A percentile compares a stretch with the other conserved stretches of the same genome.
phyloP scores from a whole-genome alignment of 148 eudicot species.

The Vaccinium myrtillus region DNA sequence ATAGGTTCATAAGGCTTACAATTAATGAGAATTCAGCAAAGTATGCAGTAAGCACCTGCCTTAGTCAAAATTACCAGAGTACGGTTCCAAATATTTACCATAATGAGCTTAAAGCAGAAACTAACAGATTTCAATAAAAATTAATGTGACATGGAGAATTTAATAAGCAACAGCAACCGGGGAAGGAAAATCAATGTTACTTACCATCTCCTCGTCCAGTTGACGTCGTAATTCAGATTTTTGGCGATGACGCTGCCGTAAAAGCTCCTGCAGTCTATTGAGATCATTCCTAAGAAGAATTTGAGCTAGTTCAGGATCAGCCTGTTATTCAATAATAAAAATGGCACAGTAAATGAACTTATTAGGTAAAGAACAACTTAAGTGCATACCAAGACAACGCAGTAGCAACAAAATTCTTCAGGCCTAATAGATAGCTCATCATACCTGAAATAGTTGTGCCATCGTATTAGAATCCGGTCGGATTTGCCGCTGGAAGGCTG shows the following conservation, averaged over 20 bases:
- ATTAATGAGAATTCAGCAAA: neutral
- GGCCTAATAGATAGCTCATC: neutral
- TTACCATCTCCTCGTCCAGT: constrained; percentile 72
- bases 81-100: neutral
- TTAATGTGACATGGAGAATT: neutral
- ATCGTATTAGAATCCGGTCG: constrained; percentile 70
- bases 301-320: constrained; percentile 94
- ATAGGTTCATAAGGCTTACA: neutral
- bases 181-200: constrained; percentile 24
- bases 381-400: neutral
- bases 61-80: neutral
- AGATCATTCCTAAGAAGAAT: constrained; percentile 72
- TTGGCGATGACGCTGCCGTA: constrained; percentile 72
- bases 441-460: constrained; percentile 88
- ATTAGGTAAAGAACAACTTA: neutral
- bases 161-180: neutral
- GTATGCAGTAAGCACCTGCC: neutral
- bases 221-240: constrained; percentile 52
- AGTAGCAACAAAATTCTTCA: neutral
- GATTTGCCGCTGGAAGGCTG: constrained; percentile 85
- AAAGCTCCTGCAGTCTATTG: constrained; percentile 65
- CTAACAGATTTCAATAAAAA: neutral
- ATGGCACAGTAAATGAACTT: constrained; percentile 8
- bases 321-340: constrained; percentile 40
- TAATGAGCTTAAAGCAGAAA: neutral